These are phyloP conservation scores for Cyberlindnera veronae DNA, from an alignment of 805 yeast genomes.

Conservation along the genomic window DNA sequence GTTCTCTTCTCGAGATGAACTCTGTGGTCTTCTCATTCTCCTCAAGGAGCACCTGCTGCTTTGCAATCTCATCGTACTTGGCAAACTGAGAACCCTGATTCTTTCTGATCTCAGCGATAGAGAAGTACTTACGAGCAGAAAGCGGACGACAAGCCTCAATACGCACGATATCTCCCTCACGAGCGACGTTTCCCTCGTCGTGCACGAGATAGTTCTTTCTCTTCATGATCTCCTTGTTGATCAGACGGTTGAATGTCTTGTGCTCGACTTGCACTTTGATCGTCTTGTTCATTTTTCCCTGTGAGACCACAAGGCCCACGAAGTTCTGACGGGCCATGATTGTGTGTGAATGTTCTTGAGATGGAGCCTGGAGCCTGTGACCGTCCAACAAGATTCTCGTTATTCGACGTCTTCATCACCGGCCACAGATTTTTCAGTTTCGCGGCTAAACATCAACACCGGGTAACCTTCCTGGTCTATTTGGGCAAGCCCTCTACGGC, in stretches of 20 bases:
- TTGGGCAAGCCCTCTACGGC: too few relatives aligned
- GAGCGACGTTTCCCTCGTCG: constrained; percentile 87
- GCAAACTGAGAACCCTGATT: constrained; percentile 92
- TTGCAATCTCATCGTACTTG: constrained; percentile 70
- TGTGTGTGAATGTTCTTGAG: not conserved
- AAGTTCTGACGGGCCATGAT: constrained; percentile 86
- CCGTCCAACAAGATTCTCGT: too few relatives aligned
- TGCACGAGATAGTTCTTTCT: constrained; percentile 87
- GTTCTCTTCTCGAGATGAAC: constrained; percentile 49
- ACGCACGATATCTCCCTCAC: constrained; percentile 94
- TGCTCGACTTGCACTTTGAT: constrained; percentile 88
- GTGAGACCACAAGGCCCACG: constrained; percentile 89
- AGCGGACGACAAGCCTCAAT: constrained; percentile 86
- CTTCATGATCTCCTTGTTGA: constrained; percentile 72
- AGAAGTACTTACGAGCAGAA: constrained; percentile 77
- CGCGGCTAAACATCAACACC: not conserved
- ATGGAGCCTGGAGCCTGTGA: too few relatives aligned
- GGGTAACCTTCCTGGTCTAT: not conserved
- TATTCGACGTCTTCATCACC: too few relatives aligned
- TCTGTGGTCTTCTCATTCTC: constrained; percentile 54
- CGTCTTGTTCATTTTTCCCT: constrained; percentile 94
- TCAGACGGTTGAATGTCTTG: constrained; percentile 63
- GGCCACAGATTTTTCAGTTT: not conserved
- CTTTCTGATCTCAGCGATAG: constrained; percentile 86
- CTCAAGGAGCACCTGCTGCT: constrained; percentile 59